Percentiles rank a stretch among this genome's conserved stretches.
Evolutionary conservation across 139 green algal genomes (phyloP).

Genomic region (Chlorella sp.): DNA sequence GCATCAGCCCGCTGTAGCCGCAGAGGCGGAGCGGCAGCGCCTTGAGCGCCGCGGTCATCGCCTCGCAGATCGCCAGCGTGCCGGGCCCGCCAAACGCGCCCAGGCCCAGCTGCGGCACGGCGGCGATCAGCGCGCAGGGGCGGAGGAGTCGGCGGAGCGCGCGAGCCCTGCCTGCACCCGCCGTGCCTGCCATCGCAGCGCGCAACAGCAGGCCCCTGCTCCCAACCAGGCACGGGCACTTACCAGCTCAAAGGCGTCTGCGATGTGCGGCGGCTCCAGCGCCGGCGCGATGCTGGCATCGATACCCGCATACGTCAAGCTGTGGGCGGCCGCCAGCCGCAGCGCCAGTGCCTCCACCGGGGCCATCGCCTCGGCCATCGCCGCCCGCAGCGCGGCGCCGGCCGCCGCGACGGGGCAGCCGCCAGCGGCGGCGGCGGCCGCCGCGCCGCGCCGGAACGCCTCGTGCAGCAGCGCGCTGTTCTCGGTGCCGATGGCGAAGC

Average conservation of each 20-base stretch:
- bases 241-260: not conserved
- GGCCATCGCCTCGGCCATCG: slow-evolving; percentile 4
- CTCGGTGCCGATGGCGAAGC: slow-evolving; percentile 51
- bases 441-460: slow-evolving; percentile 27
- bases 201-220: too few species aligned
- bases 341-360: slow-evolving; percentile 8
- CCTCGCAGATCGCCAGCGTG: slow-evolving; percentile 41
- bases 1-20: slow-evolving; percentile 62
- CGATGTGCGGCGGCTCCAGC: slow-evolving; percentile 33
- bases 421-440: not conserved
- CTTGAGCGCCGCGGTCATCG: slow-evolving; percentile 53
- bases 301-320: slow-evolving; percentile 43
- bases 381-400: not conserved
- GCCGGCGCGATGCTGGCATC: slow-evolving; percentile 51
- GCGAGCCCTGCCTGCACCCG: not conserved
- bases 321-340: slow-evolving; percentile 4
- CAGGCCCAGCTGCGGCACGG: slow-evolving; percentile 19
- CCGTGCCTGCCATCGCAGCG: not conserved
- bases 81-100: slow-evolving; percentile 40
- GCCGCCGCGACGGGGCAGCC: not conserved
- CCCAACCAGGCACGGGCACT: too few species aligned
- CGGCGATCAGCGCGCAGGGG: not conserved
- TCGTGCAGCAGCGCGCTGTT: slow-evolving; percentile 38
- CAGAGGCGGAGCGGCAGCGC: slow-evolving; percentile 18
- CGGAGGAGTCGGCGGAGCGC: not conserved